phyloP scores from a whole-genome alignment of 257 asterid genomes.

The Penstemon barbatus region DNA sequence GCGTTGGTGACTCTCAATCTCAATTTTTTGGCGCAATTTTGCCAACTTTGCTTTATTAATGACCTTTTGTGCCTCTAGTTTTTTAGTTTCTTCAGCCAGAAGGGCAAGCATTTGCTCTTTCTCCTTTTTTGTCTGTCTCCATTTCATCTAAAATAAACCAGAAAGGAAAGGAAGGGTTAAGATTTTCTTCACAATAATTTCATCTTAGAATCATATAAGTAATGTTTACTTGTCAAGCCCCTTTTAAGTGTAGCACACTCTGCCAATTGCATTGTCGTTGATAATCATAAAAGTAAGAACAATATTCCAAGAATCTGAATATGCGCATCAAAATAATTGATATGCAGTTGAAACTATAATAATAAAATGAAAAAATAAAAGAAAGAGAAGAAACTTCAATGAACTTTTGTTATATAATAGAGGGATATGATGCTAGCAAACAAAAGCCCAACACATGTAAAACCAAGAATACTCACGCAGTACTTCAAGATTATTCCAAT shows the following conservation, averaged over 20 bases:
- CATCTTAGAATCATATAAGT: background rate
- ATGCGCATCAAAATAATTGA: background rate
- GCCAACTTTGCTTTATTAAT: slow-evolving; percentile 10
- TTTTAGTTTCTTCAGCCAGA: slow-evolving; percentile 30
- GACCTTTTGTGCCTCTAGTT: slow-evolving; percentile 13
- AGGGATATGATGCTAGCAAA: too few relatives aligned
- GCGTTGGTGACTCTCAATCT: slow-evolving; percentile 16
- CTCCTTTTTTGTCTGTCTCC: slow-evolving; percentile 29
- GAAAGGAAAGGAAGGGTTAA: slow-evolving; percentile 8
- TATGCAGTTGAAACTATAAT: background rate
- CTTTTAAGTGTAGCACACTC: background rate
- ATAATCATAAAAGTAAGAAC: too few relatives aligned
- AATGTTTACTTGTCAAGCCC: slow-evolving; percentile 10
- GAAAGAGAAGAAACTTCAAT: too few relatives aligned
- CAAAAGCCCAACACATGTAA: too few relatives aligned
- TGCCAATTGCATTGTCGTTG: too few relatives aligned
- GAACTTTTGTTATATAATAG: too few relatives aligned
- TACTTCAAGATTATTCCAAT: too few relatives aligned
- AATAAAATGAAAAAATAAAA: too few relatives aligned
- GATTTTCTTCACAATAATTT: slow-evolving; percentile 8
- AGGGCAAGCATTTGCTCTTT: slow-evolving; percentile 22
- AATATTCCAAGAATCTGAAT: background rate
- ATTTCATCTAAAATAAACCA: slow-evolving; percentile 20
- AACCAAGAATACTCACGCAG: too few relatives aligned
- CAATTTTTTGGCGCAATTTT: slow-evolving; percentile 29